Evolutionary conservation across 2,329 filamentous ascomycete genomes (phyloP), one percentile per base, ranked within the genome.

Genomic region (Trichoderma semiorbis): DNA sequence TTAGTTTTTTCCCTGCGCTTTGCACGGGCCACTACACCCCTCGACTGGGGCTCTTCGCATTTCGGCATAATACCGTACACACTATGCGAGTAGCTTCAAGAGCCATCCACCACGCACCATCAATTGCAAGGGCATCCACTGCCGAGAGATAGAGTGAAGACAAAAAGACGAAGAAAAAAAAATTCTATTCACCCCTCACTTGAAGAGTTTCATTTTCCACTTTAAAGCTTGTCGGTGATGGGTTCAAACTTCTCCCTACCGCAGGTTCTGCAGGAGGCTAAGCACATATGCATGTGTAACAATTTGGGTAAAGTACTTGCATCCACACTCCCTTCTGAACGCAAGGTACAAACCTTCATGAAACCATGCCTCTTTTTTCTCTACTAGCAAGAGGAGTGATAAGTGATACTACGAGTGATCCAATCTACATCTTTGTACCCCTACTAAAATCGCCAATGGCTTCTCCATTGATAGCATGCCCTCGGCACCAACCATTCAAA

Each of bases 271-370:
- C 55, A 72, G 39, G 70, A 72, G 70, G 55, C 30, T 34, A 43
- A 58, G 63, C 62, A 47, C 30, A 62, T 71, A 67, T 72, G 70
- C 70, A 72, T 34, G 63, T 68, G 63, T 62, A 28, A 62, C 70
- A 61, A 26, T 2, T 62, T 61, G 36, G 24, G 43, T 72, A 62
- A 67, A 72, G 55, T 68, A 57, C 63, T 67, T 72, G 63, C 63
- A 68, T 68, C n/a, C 32, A 50, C 50, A 34, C 62, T 61, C 62
- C 53, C 39, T 69, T 66, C 55, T 24, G 14, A 14, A 39, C 10
- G 21, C 30, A 36, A 24, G 16, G 30, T 55, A 53, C 47, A 53
- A 24, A n/a, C 18, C 39, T 43, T 30, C 26, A 63, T 47, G 47
- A n/a, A 10, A 36, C 14, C n/a, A 7, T n/a, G 53, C 53, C 53